Percentiles rank a stretch among this genome's conserved stretches.
Conservation (phyloP, 805 yeast genomes). For the Ascoidea rubescens region DNA sequence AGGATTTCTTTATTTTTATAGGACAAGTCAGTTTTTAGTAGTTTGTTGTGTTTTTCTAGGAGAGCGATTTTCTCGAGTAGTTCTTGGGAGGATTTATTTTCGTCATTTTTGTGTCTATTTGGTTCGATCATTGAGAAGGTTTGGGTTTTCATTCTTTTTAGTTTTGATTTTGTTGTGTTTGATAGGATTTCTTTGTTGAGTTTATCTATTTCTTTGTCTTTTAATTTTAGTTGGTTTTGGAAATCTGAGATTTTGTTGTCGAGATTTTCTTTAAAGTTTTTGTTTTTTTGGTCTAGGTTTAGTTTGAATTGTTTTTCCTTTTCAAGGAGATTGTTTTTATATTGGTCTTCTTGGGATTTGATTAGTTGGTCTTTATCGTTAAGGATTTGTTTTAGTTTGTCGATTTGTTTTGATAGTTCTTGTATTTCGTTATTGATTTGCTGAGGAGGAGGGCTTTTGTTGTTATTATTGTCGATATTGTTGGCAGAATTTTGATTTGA, state of each 20-base stretch:
- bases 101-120: background rate
- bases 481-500: background rate
- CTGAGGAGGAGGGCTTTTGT: too few species aligned
- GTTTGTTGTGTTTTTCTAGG: conserved; percentile 21
- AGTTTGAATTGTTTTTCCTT: background rate
- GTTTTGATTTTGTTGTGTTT: background rate
- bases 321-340: background rate
- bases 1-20: conserved; percentile 29
- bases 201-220: background rate
- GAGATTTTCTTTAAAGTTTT: background rate
- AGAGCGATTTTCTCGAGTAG: background rate
- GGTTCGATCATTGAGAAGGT: background rate
- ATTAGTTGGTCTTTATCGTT: background rate
- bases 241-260: background rate
- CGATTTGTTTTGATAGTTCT: background rate
- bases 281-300: background rate
- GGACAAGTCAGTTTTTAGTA: conserved; percentile 61
- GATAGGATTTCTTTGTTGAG: background rate
- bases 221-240: background rate
- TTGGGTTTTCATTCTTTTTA: background rate
- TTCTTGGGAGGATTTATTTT: background rate
- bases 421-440: too few species aligned
- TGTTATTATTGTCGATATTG: too few species aligned
- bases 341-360: background rate
- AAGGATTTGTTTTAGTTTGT: background rate